Base-by-base conservation (phyloP, 495 filamentous ascomycete genomes). In the Penicillium ochrochloron region DNA sequence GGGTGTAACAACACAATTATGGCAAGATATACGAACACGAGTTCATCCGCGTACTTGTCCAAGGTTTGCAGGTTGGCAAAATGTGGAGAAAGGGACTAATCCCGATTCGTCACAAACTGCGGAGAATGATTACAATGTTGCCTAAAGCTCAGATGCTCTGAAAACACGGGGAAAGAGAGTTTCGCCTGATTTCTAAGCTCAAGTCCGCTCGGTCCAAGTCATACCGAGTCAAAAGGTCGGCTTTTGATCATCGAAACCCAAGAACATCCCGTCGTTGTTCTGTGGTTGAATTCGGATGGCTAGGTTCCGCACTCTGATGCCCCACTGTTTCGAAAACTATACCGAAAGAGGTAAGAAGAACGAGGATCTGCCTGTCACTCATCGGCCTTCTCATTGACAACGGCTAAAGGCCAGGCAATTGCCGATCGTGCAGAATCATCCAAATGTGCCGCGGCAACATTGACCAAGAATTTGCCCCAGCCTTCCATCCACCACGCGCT, bases 391-490 rank as follows among this genome's bases (percentile, higher is more conserved):
- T 11, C 9, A 23, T 23, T 46, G 19, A 46, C 42, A 12, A 46
- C 42, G 19, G 42, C 42, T 21, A 46, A 21, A 19, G 42, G 42
- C 42, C 42, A 46, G 19, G 42, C 42, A 23, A 46, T 46, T 10
- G 19, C 42, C 42, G 42, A 46, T 46, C 19, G 42, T 12, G 11
- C 9, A 23, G 8, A 1, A 21, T 46, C 42, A 46, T 19, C 42
- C 19, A 46, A 19, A 19, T 46, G 9, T 46, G 17, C 42, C 42
- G 42, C 42, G 42, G 42, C 42, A 21, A 46, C 19, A 23, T 23
- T 46, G 42, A 46, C 42, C 42, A 46, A 23, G 42, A 46, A 46
- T 19, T 46, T 46, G 19, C 42, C 42, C 42, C 42, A 46, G 19
- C 19, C 42, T 21, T 21, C n/a, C 9, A 46, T 46, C 42, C 42